These are phyloP conservation scores for Sedum album DNA, from an alignment of 164 flowering plant species.

Conservation along the genomic window DNA sequence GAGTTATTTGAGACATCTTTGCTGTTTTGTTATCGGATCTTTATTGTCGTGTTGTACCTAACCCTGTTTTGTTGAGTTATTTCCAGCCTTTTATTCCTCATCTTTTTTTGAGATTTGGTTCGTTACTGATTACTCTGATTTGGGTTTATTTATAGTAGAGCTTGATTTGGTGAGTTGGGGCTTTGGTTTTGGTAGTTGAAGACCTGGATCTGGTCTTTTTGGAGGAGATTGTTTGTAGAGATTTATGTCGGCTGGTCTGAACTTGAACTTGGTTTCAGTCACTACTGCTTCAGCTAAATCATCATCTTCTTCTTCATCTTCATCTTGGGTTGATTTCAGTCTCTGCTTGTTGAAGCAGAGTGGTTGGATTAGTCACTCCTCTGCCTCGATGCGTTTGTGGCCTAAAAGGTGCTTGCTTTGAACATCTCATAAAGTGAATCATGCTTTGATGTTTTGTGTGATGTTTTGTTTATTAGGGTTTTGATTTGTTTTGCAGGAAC, in stretches of 20 bases:
- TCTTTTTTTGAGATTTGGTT: constrained; percentile 4
- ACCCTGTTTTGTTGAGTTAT: background rate
- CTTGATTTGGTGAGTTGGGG: background rate
- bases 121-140: background rate
- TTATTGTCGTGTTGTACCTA: background rate
- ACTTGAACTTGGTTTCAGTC: constrained; percentile 34
- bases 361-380: constrained; percentile 15
- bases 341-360: constrained; percentile 47
- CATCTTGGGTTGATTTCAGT: constrained; percentile 16
- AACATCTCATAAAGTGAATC: too few species aligned
- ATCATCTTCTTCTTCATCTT: background rate
- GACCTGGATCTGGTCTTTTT: constrained; percentile 7
- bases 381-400: constrained; percentile 87
- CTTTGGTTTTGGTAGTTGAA: background rate
- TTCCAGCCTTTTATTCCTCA: constrained; percentile 7
- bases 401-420: constrained; percentile 45
- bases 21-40: background rate
- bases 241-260: constrained; percentile 77
- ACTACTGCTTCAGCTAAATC: constrained; percentile 4
- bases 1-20: background rate
- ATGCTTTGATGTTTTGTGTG: background rate
- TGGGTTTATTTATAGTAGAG: background rate
- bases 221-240: background rate
- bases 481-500: constrained; percentile 54
- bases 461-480: background rate